Evolutionary conservation across 2,329 filamentous ascomycete species (phyloP), one percentile per base, ranked within the genome.

Genomic region (Fonsecaea multimorphosa): DNA sequence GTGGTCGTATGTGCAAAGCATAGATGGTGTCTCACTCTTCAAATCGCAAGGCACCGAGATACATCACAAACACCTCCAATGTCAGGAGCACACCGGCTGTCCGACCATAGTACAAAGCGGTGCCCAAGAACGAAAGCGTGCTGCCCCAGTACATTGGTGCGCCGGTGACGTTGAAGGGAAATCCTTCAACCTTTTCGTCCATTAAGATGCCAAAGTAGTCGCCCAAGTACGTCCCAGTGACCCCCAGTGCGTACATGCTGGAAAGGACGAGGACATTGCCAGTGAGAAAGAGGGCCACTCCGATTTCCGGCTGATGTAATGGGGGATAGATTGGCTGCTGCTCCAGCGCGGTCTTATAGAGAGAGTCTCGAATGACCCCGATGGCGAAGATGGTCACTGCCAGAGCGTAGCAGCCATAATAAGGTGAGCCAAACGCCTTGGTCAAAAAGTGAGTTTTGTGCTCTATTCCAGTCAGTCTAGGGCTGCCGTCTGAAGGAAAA

Each of bases 141-240:
- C 89, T 92, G 65, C 95, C 95, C 82, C 93, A 91, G 83, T 99
- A 99, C 95, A 99, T 99, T 68, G 95, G 95, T 59, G 92, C 90
- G 71, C 88, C 87, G 61, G 90, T 93, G 67, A 98, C 85, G 79
- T 91, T 98, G 85, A 99, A 99, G 1, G 95, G 95, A 77, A 99
- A 99, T 14, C 91, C 90, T 12, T 93, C 96, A 59, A 99, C 93
- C 74, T 94, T 94, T 72, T 90, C 83, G 76, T 98, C 94, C 93
- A 97, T 96, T 71, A 99, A 84, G 77, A 98, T 97, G 72, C 95
- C 95, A 77, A 98, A 99, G 84, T 99, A 99, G 82, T 99, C 95
- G 73, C 95, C 95, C 38, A 99, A 84, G 77, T 97, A 99, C 40
- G 95, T 99, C 69, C 95, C 95, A 0, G 93, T 97, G 74, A 99